Evolutionary conservation across 139 green algal species (phyloP), one percentile per base, ranked within the genome.

Genomic region (Picochlorum sp.): DNA sequence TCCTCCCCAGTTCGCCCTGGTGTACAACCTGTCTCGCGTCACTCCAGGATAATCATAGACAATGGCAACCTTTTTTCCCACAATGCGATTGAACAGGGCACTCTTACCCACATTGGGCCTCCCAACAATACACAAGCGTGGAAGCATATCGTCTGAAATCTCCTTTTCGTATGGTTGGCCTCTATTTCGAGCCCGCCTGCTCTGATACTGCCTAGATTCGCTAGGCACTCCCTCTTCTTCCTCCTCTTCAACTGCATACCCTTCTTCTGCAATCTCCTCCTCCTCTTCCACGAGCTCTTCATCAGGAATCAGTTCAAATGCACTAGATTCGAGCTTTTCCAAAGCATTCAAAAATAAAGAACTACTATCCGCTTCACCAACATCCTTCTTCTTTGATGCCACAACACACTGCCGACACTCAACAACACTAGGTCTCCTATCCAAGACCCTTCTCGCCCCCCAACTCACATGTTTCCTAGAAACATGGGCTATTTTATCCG

Each of bases 61-160:
- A 66, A 98, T 96, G 9, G 93, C 94, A 49, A 87, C 60, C 10
- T 77, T 73, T 28, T 49, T 63, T 10, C 90, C 90, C 0, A 82
- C 80, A 6, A 98, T 75, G 14, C 94, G 80, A 76, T 98, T 98
- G 80, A 98, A 98, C 59, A 98, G 76, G 1, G 91, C 90, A 23
- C 80, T 92, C 79, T 98, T 98, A 49, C 92, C 92, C 20, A 98
- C 92, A 68, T 98, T 98, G 20, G 92, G 92, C 0, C 92, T 73
- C 2, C 92, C 92, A 30, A 98, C 81, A 21, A 98, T 80, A 4
- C 92, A 92, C 30, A 95, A 80, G 54, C 76, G 61, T 6, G 49
- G 41, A 11, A 77, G 58, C 7, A 64, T 11, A 18, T 66, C 61
- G 41, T 66, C 61, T 14, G 61, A 38, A 26, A 66, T 56, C 13